Evolutionary conservation across 2,329 filamentous ascomycete species (phyloP), one percentile per base, ranked within the genome.

Genomic region (Fusarium sp.): DNA sequence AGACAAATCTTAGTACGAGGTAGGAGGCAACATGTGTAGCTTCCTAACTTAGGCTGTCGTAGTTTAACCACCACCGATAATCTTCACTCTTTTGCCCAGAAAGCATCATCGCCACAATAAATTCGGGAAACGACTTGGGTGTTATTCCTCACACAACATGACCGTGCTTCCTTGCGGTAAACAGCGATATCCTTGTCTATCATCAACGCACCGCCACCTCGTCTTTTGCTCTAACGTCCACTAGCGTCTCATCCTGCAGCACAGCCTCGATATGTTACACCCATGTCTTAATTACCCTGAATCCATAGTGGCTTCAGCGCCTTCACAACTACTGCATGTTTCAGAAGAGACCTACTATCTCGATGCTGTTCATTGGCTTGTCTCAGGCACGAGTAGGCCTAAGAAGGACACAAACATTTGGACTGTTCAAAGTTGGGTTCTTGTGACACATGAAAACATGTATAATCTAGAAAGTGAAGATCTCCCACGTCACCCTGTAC

Each of bases 171-270:
- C 45, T 6, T 43, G 43, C 49, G 30, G 30, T 17, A n/a, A 20
- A 22, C 20, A 24, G 17, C 19, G 5, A 22, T 30, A 37, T 39
- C 57, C 65, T 50, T 54, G 55, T 49, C 60, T 41, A 45, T 65
- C 46, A 53, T 51, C 35, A 68, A 43, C 41, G 44, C 65, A 63
- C 65, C 62, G 65, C 62, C 65, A 68, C 65, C 47, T 45, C 14
- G 46, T 40, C 65, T 43, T 43, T 19, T 39, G 39, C 15, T 51
- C 45, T 35, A 30, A 41, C 47, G 30, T 30, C 26, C 22, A 32
- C 46, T 50, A 51, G 59, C 54, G 56, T 47, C 54, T 53, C 55
- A 56, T 65, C 56, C 44, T 62, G 32, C 32, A 53, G 47, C 65
- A 68, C 61, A 68, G 65, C 65, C 65, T 66, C 65, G 62, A 51